Evolutionary conservation across 306 rosid genomes (phyloP), one percentile per base, ranked within the genome.

Genomic region (Sophora flavescens): DNA sequence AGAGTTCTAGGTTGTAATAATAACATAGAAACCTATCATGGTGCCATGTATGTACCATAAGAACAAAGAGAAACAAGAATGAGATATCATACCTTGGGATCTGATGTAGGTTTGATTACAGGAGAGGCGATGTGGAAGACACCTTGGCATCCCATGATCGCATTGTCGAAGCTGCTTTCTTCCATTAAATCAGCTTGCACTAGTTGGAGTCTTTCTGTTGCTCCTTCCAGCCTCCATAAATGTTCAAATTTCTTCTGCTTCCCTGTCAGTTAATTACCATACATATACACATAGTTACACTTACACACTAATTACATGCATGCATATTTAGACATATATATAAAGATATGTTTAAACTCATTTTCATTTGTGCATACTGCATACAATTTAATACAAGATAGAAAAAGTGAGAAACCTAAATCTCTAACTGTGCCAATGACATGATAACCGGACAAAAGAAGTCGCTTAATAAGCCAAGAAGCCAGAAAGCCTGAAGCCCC

Each of bases 91-190:
- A 85, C 97, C 96, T 92, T 87, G 13, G 98, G 93, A 84, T 92
- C 86, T 35, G 93, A 74, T 3, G 87, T 69, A 76, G 75, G 78
- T 47, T 53, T 89, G 28, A 89, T 76, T 3, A 92, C 98, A 12
- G 98, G 98, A 39, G 97, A 95, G 76, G 97, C 97, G 0, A 93
- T 86, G 77, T 95, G 97, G 83, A 95, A 95, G 42, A 95, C 93
- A 26, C 97, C 96, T 68, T 84, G 81, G 70, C 98, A 92, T 64
- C 93, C 98, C 52, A 78, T 78, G 70, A 95, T 86, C 0, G 96
- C 97, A 4, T 86, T 78, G 75, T 92, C 98, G 26, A 95, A 95
- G 83, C 97, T 92, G 4, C 87, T 81, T 81, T 89, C 88, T 69
- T 84, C 89, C 91, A 85, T 84, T 47, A 92, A 81, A 80, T 92